A percentile compares a stretch with the other conserved stretches of the same genome.
These are phyloP conservation scores for Talaromyces sp. DNA, from an alignment of 2,329 filamentous ascomycete species.

Conservation along the genomic window DNA sequence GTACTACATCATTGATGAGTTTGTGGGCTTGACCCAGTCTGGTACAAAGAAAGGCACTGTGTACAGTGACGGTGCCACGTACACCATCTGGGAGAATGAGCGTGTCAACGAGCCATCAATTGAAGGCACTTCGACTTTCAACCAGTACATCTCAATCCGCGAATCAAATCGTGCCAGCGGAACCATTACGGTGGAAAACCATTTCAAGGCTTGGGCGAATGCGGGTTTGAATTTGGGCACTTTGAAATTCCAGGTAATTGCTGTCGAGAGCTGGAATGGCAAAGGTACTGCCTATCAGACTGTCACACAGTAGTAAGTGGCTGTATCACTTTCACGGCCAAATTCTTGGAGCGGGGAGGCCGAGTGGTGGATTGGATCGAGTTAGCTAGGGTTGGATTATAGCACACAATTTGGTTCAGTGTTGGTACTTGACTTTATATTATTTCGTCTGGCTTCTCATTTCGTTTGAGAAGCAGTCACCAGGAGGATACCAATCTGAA, in stretches of 20 bases:
- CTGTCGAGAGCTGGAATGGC: slow-evolving; percentile 33
- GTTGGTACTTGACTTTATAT: too few species aligned
- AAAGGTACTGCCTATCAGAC: not conserved
- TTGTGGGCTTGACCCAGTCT: slow-evolving; percentile 28
- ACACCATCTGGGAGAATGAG: slow-evolving; percentile 36
- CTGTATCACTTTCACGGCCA: not conserved
- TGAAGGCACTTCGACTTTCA: slow-evolving; percentile 39
- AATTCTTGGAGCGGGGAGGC: too few species aligned
- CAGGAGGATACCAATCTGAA: not conserved
- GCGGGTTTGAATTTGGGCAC: slow-evolving; percentile 33
- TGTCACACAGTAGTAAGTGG: not conserved
- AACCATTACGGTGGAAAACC: slow-evolving; percentile 35
- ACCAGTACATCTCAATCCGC: slow-evolving; percentile 44
- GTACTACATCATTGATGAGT: slow-evolving; percentile 39
- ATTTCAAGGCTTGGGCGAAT: slow-evolving; percentile 36
- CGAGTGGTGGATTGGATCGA: too few species aligned
- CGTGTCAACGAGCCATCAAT: slow-evolving; percentile 42
- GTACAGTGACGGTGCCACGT: slow-evolving; percentile 35
- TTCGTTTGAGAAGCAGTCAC: too few species aligned
- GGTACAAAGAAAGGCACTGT: slow-evolving; percentile 34
- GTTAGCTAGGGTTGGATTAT: too few species aligned
- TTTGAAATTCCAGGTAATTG: slow-evolving; percentile 42
- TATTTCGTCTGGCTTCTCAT: too few species aligned
- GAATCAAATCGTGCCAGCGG: slow-evolving; percentile 33
- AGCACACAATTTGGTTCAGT: too few species aligned